Evolutionary conservation across 1,284 basidiomycete genomes (phyloP).

Genomic region (Ceratobasidium sp.): DNA sequence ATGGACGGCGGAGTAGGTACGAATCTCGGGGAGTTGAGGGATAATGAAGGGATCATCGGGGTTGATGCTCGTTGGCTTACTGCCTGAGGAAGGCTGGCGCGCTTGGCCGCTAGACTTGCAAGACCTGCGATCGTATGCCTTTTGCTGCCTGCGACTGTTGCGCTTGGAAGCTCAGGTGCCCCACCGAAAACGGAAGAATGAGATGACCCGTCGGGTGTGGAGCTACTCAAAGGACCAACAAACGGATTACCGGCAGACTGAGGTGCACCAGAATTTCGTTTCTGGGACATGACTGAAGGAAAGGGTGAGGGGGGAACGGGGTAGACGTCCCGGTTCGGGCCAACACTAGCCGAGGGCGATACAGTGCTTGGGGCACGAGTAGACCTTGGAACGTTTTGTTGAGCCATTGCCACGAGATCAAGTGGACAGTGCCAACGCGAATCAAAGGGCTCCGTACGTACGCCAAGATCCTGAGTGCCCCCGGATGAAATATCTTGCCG

Average conservation of each 20-base stretch:
- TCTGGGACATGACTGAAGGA: conserved; percentile 32
- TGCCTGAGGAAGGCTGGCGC: conserved; percentile 30
- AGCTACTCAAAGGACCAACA: conserved; percentile 11
- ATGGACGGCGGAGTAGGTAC: conserved; percentile 59
- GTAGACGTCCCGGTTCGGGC: conserved; percentile 22
- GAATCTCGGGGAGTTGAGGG: conserved; percentile 45
- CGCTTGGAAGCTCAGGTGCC: conserved; percentile 13
- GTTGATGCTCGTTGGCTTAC: conserved; percentile 42
- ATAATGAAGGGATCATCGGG: conserved; percentile 17
- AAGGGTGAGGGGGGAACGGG: conserved; percentile 38
- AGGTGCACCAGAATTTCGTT: not conserved
- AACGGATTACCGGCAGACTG: conserved; percentile 22
- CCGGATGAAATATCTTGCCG: conserved; percentile 41
- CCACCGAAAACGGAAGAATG: conserved; percentile 21
- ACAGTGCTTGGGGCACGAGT: not conserved
- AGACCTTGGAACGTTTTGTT: conserved; percentile 22
- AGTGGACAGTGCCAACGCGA: conserved; percentile 90
- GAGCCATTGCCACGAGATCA: conserved; percentile 63
- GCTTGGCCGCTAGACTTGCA: conserved; percentile 44
- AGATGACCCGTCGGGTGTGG: conserved; percentile 26
- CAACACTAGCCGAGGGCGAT: not conserved
- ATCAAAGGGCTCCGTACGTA: conserved; percentile 64
- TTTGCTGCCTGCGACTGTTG: conserved; percentile 66
- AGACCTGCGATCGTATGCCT: conserved; percentile 64
- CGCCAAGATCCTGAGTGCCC: conserved; percentile 2